These are phyloP conservation scores for Aspergillus heteromorphus DNA, from an alignment of 495 filamentous ascomycete species.

Conservation along the genomic window DNA sequence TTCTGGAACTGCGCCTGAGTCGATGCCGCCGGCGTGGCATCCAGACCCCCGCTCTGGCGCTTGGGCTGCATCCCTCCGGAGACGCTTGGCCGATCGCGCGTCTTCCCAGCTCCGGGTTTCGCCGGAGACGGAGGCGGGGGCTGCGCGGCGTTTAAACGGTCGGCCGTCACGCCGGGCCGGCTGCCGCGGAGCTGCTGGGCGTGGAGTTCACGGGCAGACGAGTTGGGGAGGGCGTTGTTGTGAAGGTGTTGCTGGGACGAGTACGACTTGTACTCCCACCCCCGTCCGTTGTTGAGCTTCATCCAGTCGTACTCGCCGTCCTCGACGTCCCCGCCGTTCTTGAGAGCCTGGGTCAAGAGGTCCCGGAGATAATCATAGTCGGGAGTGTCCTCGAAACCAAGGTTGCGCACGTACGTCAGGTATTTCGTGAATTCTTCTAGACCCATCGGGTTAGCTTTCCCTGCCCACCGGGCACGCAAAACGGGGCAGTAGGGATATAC, in stretches of 20 bases:
- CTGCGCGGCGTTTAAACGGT: constrained; percentile 96
- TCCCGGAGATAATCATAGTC: constrained; percentile 98
- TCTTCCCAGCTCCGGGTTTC: constrained; percentile 72
- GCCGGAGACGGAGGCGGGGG: constrained; percentile 84
- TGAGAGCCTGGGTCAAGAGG: constrained; percentile 93
- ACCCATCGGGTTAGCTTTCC: constrained; percentile 10
- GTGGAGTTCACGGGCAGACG: constrained; percentile 74
- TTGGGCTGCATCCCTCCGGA: constrained; percentile 63
- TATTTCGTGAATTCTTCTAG: constrained; percentile 95
- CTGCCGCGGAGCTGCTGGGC: constrained; percentile 55
- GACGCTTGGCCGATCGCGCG: constrained; percentile 76
- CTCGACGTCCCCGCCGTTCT: constrained; percentile 89
- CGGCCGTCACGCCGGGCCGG: constrained; percentile 64
- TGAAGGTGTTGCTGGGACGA: constrained; percentile 70
- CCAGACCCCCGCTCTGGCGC: constrained; percentile 70
- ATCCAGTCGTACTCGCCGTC: constrained; percentile 99
- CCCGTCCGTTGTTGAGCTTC: constrained; percentile 94
- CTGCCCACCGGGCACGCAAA: background rate
- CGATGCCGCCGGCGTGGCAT: constrained; percentile 75
- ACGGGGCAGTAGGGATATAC: constrained; percentile 32
- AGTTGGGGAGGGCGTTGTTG: constrained; percentile 65
- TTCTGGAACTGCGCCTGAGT: constrained; percentile 88
- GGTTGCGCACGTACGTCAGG: constrained; percentile 91
- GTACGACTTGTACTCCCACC: constrained; percentile 90
- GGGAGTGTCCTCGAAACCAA: constrained; percentile 96